These are phyloP conservation scores for Pyronema omphalodes DNA, from an alignment of 495 filamentous ascomycete genomes.

Conservation along the genomic window DNA sequence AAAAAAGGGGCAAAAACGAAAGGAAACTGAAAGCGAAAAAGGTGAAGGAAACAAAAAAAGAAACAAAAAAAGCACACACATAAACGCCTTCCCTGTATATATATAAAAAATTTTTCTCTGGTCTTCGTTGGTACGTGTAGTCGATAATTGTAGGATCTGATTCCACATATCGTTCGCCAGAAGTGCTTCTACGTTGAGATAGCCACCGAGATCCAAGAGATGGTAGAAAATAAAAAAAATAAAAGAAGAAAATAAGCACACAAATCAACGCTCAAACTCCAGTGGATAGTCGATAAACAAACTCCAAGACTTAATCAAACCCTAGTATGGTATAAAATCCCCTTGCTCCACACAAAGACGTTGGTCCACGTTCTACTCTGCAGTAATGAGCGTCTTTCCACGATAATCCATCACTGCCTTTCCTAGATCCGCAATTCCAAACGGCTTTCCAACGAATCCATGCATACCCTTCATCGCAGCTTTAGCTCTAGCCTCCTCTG, in stretches of 20 bases:
- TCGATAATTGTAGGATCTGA: too few species aligned
- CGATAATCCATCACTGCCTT: slow-evolving; percentile 2
- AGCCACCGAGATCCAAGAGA: too few species aligned
- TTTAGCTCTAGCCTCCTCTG: slow-evolving; percentile 42
- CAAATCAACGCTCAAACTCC: slow-evolving; percentile 1
- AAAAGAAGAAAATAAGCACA: not conserved
- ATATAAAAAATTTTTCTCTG: too few species aligned
- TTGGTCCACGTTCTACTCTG: not conserved
- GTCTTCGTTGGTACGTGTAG: too few species aligned
- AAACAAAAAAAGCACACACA: too few species aligned
- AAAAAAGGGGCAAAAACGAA: too few species aligned
- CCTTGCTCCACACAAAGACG: not conserved
- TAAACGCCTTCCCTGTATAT: too few species aligned
- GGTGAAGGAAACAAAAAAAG: too few species aligned
- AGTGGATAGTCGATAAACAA: not conserved
- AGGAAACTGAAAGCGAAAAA: too few species aligned
- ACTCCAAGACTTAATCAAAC: not conserved
- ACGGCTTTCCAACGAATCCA: slow-evolving; percentile 66
- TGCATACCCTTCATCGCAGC: slow-evolving; percentile 53
- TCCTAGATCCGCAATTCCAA: slow-evolving; percentile 2
- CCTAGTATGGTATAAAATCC: not conserved
- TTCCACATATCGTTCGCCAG: too few species aligned
- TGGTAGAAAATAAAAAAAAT: too few species aligned
- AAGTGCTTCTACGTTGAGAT: too few species aligned
- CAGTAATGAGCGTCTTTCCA: not conserved